A percentile compares a stretch with the other conserved stretches of the same genome.
These are phyloP conservation scores for Colletotrichum sublineola DNA, from an alignment of 2,329 filamentous ascomycete genomes.

Conservation along the genomic window DNA sequence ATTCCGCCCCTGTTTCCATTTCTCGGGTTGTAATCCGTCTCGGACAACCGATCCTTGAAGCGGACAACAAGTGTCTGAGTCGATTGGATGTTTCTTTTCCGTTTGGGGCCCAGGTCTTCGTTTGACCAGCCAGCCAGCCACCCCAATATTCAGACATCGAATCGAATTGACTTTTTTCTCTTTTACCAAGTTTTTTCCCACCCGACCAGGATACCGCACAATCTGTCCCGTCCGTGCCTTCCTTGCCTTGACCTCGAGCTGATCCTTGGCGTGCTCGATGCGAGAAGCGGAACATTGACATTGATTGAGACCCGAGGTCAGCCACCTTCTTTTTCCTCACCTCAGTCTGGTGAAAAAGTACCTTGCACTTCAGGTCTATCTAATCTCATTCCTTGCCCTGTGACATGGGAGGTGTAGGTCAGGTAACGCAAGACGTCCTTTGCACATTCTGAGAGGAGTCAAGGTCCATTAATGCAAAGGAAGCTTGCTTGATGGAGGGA, in stretches of 20 bases:
- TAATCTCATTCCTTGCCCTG: background rate
- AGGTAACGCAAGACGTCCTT: background rate
- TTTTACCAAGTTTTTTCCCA: background rate
- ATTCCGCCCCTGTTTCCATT: too few species aligned
- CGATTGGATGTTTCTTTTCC: background rate
- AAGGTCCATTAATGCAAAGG: background rate
- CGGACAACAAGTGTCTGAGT: background rate
- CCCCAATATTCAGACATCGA: slow-evolving; percentile 31
- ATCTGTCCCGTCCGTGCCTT: slow-evolving; percentile 4
- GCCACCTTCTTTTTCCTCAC: slow-evolving; percentile 7
- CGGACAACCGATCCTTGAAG: background rate
- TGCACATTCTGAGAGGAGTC: background rate
- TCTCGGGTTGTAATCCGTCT: background rate
- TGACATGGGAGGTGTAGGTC: background rate
- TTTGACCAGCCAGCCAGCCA: slow-evolving; percentile 36
- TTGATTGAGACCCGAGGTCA: background rate
- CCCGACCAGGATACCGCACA: background rate
- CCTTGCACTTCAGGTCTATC: background rate
- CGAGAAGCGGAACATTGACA: background rate
- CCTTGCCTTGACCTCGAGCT: background rate
- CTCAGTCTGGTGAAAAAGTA: slow-evolving; percentile 2
- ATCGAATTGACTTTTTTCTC: slow-evolving; percentile 17
- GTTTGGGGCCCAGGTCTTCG: slow-evolving; percentile 3
- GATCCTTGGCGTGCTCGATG: background rate
- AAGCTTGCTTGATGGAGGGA: background rate